These are phyloP conservation scores for Avena sativa DNA, from an alignment of 176 grass and related monocot genomes.

Conservation along the genomic window DNA sequence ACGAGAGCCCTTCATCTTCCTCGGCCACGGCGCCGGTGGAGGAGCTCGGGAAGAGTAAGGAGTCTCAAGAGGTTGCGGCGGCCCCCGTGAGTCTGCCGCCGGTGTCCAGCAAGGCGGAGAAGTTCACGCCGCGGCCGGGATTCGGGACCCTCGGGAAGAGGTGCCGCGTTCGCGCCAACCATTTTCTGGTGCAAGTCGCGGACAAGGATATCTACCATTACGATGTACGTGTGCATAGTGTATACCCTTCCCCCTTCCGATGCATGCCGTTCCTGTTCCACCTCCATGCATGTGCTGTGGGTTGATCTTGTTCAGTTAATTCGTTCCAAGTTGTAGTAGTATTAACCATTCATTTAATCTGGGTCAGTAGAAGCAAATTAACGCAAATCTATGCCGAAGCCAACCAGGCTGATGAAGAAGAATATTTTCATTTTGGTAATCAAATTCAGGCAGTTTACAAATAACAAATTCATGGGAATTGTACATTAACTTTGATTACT, in stretches of 20 bases:
- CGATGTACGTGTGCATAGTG: constrained; percentile 40
- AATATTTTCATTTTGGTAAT: not conserved
- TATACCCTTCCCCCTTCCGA: not conserved
- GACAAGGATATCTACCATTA: constrained; percentile 60
- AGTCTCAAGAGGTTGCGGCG: not conserved
- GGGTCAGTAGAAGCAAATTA: not conserved
- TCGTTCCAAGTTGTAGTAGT: not conserved
- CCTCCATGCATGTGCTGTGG: too few species aligned
- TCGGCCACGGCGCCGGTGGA: not conserved
- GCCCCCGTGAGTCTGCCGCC: not conserved
- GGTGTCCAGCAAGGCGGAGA: constrained; percentile 45
- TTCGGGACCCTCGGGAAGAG: constrained; percentile 37
- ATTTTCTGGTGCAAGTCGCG: constrained; percentile 57
- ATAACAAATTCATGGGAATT: not conserved
- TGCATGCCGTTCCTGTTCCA: not conserved
- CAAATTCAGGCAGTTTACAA: not conserved
- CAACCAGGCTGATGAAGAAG: not conserved
- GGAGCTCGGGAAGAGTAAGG: not conserved
- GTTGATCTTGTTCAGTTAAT: not conserved
- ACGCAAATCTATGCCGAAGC: not conserved
- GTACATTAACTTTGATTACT: not conserved
- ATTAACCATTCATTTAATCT: not conserved
- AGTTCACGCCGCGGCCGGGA: constrained; percentile 47
- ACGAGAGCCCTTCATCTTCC: not conserved
- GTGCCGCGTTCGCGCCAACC: constrained; percentile 57